phyloP scores from a whole-genome alignment of 2,329 filamentous ascomycete genomes.

The Cordyceps javanica region DNA sequence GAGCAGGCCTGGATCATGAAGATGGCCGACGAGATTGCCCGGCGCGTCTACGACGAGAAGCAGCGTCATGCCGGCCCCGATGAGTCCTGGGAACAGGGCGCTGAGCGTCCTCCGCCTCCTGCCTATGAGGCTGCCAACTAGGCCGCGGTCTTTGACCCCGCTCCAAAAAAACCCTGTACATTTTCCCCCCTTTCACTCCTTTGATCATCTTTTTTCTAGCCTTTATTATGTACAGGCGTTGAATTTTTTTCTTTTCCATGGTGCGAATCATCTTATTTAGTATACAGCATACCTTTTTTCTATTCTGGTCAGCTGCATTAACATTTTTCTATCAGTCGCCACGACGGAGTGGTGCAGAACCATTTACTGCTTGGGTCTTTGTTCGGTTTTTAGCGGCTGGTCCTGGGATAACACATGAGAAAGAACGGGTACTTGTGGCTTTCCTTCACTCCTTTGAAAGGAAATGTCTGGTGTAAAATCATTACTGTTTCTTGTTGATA shows the following conservation, averaged over 20 bases:
- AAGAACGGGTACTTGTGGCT: not conserved
- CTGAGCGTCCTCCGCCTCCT: constrained; percentile 43
- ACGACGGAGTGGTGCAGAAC: not conserved
- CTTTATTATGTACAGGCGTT: constrained; percentile 11
- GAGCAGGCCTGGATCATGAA: constrained; percentile 86
- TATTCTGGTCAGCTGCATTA: not conserved
- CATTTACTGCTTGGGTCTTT: constrained; percentile 2
- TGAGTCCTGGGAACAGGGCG: constrained; percentile 41
- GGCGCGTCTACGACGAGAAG: constrained; percentile 84
- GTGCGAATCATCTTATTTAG: not conserved
- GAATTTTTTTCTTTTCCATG: not conserved
- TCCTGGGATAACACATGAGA: not conserved
- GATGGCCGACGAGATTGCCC: constrained; percentile 87
- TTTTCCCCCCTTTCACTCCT: constrained; percentile 8
- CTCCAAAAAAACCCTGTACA: constrained; percentile 13
- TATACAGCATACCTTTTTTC: not conserved
- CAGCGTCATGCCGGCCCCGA: constrained; percentile 43
- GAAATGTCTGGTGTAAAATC: not conserved
- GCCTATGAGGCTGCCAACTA: constrained; percentile 52
- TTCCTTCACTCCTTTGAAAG: not conserved
- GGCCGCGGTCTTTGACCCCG: constrained; percentile 14
- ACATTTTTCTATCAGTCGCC: not conserved
- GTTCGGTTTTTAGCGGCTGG: not conserved
- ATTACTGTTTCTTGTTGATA: not conserved
- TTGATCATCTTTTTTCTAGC: constrained; percentile 1